Percentiles rank a stretch among this genome's conserved stretches.
phyloP scores from a whole-genome alignment of 192 early-diverging fungal species.

The Backusella psychrophila region DNA sequence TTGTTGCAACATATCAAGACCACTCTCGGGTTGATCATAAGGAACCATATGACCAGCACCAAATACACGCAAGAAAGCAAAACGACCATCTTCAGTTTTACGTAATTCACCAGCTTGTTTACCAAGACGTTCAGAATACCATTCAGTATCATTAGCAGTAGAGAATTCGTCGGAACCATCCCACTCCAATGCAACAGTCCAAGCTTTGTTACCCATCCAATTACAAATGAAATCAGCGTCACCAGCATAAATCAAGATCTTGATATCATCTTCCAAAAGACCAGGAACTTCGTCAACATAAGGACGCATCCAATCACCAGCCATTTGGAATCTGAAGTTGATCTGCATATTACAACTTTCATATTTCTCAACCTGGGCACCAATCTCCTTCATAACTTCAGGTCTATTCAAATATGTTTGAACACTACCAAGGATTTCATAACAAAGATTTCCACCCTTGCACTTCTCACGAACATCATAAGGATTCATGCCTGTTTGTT shows the following conservation, averaged over 20 bases:
- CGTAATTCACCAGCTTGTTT: constrained; percentile 67
- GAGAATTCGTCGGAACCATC: constrained; percentile 68
- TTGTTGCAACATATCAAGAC: constrained; percentile 83
- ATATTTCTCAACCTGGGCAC: constrained; percentile 67
- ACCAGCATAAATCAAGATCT: constrained; percentile 88
- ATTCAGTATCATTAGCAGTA: constrained; percentile 63
- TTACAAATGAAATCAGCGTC: constrained; percentile 43
- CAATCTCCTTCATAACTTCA: constrained; percentile 77
- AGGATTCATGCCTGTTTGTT: constrained; percentile 82
- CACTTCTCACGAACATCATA: constrained; percentile 76
- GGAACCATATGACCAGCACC: constrained; percentile 92
- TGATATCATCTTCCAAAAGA: constrained; percentile 82
- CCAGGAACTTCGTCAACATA: constrained; percentile 64
- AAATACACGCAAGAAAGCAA: constrained; percentile 86
- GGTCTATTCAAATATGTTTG: constrained; percentile 79
- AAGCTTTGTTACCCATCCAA: constrained; percentile 82
- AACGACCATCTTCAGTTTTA: constrained; percentile 49
- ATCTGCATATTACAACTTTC: constrained; percentile 82
- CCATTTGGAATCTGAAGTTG: constrained; percentile 74
- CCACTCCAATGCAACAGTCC: constrained; percentile 89
- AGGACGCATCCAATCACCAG: constrained; percentile 89
- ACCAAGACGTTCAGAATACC: constrained; percentile 57
- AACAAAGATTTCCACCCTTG: constrained; percentile 79
- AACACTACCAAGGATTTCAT: constrained; percentile 82
- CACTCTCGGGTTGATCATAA: constrained; percentile 86